These are phyloP conservation scores for Periconia sp. DNA, from an alignment of 2,329 filamentous ascomycete genomes.

Conservation along the genomic window DNA sequence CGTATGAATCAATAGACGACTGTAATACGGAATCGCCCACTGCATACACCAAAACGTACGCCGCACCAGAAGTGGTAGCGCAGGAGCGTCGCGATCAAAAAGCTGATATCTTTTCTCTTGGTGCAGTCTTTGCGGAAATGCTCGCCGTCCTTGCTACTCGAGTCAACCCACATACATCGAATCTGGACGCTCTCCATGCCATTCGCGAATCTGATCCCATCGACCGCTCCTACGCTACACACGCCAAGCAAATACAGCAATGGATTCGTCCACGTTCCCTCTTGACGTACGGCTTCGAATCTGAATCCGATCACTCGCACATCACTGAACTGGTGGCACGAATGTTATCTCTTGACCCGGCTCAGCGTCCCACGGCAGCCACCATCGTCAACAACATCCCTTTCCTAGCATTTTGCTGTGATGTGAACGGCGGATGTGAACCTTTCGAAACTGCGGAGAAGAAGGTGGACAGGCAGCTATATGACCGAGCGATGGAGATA, in stretches of 20 bases:
- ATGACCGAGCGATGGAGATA: conserved; percentile 14
- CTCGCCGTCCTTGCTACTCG: conserved; percentile 12
- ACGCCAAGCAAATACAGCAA: conserved; percentile 3
- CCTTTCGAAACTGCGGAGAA: conserved; percentile 13
- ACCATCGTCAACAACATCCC: conserved; percentile 11
- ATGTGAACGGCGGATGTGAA: conserved; percentile 13
- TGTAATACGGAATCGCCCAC: conserved; percentile 17
- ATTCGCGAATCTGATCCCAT: conserved; percentile 4
- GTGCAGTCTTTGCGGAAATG: conserved; percentile 26
- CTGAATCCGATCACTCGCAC: conserved; percentile 10
- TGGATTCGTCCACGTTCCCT: conserved; percentile 3
- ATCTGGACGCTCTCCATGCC: conserved; percentile 5
- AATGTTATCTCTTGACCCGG: conserved; percentile 11
- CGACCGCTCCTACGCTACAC: conserved; percentile 7
- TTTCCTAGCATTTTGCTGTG: conserved; percentile 13
- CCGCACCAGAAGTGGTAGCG: conserved; percentile 23
- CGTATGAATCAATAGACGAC: conserved; percentile 20
- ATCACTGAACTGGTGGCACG: conserved; percentile 13
- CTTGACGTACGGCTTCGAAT: conserved; percentile 11
- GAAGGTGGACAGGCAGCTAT: conserved; percentile 6
- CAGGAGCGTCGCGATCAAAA: conserved; percentile 18
- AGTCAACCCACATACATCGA: conserved; percentile 1
- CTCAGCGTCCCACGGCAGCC: conserved; percentile 4
- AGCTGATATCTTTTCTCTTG: conserved; percentile 29
- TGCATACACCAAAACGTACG: conserved; percentile 20